Evolutionary conservation across 2,329 filamentous ascomycete species (phyloP).

Genomic region (Paraphoma sp.): DNA sequence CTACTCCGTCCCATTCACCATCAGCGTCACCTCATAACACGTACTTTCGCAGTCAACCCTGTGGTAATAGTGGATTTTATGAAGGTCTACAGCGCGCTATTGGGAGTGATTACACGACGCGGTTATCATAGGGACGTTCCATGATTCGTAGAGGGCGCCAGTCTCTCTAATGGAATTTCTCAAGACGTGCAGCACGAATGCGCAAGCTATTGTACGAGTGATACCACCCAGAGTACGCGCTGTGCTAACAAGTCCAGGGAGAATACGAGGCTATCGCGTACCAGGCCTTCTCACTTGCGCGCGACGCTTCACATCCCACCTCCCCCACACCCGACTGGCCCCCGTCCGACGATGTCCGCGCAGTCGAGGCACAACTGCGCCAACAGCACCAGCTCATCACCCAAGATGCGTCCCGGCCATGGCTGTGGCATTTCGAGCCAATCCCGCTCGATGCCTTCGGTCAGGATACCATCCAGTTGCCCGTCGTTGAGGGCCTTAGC

Average conservation of each 20-base stretch:
- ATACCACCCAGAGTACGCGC: background rate
- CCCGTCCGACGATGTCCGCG: conserved; percentile 35
- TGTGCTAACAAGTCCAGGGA: conserved; percentile 35
- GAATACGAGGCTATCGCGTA: conserved; percentile 47
- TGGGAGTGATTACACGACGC: conserved; percentile 43
- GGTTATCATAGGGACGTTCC: conserved; percentile 48
- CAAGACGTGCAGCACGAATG: conserved; percentile 47
- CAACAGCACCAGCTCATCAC: conserved; percentile 34
- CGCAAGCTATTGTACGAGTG: conserved; percentile 44
- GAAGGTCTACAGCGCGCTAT: conserved; percentile 42
- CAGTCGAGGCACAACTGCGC: conserved; percentile 39
- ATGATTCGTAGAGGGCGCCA: conserved; percentile 30
- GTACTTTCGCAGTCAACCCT: conserved; percentile 14
- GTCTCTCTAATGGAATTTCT: conserved; percentile 49
- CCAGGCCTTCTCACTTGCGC: conserved; percentile 43
- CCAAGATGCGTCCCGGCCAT: conserved; percentile 38
- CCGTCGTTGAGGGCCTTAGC: conserved; percentile 35
- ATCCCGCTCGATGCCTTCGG: conserved; percentile 29
- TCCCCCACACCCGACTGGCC: conserved; percentile 20
- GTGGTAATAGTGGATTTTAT: conserved; percentile 42
- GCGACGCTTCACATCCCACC: conserved; percentile 21
- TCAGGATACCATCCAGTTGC: conserved; percentile 29
- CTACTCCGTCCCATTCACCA: conserved; percentile 7
- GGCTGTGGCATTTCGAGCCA: conserved; percentile 45
- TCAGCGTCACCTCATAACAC: conserved; percentile 9